A percentile compares a stretch with the other conserved stretches of the same genome.
These are phyloP conservation scores for Parsonsia alboflavescens DNA, from an alignment of 257 asterid genomes.

Conservation along the genomic window DNA sequence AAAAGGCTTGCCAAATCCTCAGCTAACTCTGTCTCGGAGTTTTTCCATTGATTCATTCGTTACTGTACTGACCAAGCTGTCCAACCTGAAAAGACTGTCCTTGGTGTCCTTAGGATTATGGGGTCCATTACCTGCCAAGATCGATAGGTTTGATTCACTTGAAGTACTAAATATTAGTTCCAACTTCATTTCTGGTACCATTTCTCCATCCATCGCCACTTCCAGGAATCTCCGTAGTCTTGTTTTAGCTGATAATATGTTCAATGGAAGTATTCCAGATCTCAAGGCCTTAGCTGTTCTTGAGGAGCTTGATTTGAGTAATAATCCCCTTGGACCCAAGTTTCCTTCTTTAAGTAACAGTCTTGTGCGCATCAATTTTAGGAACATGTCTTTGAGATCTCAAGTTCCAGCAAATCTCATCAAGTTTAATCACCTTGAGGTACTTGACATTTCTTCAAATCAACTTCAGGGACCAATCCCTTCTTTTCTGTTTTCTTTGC, in stretches of 20 bases:
- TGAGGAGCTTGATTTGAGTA: conserved; percentile 70
- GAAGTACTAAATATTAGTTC: conserved; percentile 59
- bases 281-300: conserved; percentile 42
- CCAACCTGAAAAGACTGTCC: conserved; percentile 51
- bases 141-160: conserved; percentile 64
- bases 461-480: conserved; percentile 77
- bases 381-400: conserved; percentile 64
- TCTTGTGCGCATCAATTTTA: conserved; percentile 38
- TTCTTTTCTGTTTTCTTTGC: conserved; percentile 61
- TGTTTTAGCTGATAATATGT: conserved; percentile 53
- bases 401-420: conserved; percentile 50
- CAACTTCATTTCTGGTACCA: conserved; percentile 54
- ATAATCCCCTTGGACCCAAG: conserved; percentile 54
- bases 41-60: conserved; percentile 81
- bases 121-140: conserved; percentile 74
- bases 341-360: conserved; percentile 55
- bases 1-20: conserved; percentile 28
- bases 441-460: conserved; percentile 64
- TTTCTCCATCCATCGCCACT: conserved; percentile 55
- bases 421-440: conserved; percentile 38
- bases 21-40: conserved; percentile 42
- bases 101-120: conserved; percentile 72
- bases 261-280: conserved; percentile 76
- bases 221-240: conserved; percentile 50
- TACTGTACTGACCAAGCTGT: conserved; percentile 76